Evolutionary conservation across 2,329 filamentous ascomycete species (phyloP).

Genomic region (Microdochium trichocladiopsis): DNA sequence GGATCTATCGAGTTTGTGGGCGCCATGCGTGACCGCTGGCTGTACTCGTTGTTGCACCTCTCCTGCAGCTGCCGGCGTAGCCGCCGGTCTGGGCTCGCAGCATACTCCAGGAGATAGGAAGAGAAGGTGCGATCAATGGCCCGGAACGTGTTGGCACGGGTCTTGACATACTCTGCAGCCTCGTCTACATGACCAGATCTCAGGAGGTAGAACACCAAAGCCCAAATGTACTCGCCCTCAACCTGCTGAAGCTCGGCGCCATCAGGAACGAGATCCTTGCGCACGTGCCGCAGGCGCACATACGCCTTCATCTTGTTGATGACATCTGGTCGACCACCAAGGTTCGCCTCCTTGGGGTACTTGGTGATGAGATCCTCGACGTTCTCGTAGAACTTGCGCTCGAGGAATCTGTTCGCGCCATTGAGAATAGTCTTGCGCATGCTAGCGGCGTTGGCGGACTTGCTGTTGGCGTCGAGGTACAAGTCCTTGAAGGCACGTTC

Average conservation of each 20-base stretch:
- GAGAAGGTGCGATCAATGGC: conserved; percentile 88
- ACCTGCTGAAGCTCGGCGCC: conserved; percentile 74
- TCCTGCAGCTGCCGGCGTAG: conserved; percentile 75
- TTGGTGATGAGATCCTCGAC: conserved; percentile 73
- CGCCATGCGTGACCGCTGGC: conserved; percentile 74
- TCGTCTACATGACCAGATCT: conserved; percentile 79
- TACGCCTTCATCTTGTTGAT: conserved; percentile 91
- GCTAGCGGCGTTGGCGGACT: conserved; percentile 54
- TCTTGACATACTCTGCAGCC: conserved; percentile 78
- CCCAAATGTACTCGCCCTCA: conserved; percentile 84
- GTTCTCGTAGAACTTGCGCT: conserved; percentile 72
- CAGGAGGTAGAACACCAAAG: conserved; percentile 85
- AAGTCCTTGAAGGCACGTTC: conserved; percentile 70
- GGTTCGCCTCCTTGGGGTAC: conserved; percentile 79
- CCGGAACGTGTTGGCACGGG: conserved; percentile 73
- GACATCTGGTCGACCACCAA: conserved; percentile 82
- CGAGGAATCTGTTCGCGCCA: conserved; percentile 73
- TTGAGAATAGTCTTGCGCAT: conserved; percentile 75
- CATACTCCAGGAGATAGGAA: conserved; percentile 80
- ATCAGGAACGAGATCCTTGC: conserved; percentile 80
- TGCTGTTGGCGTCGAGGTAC: conserved; percentile 69
- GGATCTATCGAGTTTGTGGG: conserved; percentile 86
- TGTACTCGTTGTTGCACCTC: conserved; percentile 84
- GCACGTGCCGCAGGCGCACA: conserved; percentile 69
- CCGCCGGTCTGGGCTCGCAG: conserved; percentile 66